A percentile compares a stretch with the other conserved stretches of the same genome.
Evolutionary conservation across 306 rosid species (phyloP).

Genomic region (Lathyrus aphaca): DNA sequence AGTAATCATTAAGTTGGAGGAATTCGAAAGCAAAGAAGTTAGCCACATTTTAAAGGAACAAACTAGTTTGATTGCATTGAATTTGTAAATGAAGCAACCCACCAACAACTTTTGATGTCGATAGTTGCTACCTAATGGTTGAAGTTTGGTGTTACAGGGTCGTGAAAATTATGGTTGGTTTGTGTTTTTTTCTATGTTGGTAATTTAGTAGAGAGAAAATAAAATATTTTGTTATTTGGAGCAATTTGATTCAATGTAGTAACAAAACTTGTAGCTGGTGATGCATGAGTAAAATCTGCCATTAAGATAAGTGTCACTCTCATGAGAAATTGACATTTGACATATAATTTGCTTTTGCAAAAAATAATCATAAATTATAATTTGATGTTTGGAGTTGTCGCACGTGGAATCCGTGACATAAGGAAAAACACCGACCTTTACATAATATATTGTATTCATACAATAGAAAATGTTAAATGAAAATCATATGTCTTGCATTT

Average conservation of each 20-base stretch:
- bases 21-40: constrained; percentile 35
- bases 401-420: background rate
- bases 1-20: constrained; percentile 24
- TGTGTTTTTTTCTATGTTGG: constrained; percentile 21
- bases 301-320: constrained; percentile 30
- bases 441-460: too few species aligned
- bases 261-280: constrained; percentile 38
- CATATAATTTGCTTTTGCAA: background rate
- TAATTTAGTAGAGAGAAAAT: constrained; percentile 9
- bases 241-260: constrained; percentile 37
- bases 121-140: constrained; percentile 39
- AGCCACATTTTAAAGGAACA: constrained; percentile 50
- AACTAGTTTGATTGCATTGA: constrained; percentile 38
- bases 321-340: constrained; percentile 15
- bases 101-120: constrained; percentile 45
- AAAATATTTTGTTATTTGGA: constrained; percentile 15
- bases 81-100: constrained; percentile 47
- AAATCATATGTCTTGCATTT: background rate
- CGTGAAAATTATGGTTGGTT: constrained; percentile 11
- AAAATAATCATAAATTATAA: background rate
- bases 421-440: background rate
- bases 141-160: constrained; percentile 29
- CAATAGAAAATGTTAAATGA: too few species aligned
- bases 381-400: background rate
- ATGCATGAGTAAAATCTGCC: constrained; percentile 42